These are phyloP conservation scores for Chaetothyriales sp. DNA, from an alignment of 2,329 filamentous ascomycete species.

Conservation along the genomic window DNA sequence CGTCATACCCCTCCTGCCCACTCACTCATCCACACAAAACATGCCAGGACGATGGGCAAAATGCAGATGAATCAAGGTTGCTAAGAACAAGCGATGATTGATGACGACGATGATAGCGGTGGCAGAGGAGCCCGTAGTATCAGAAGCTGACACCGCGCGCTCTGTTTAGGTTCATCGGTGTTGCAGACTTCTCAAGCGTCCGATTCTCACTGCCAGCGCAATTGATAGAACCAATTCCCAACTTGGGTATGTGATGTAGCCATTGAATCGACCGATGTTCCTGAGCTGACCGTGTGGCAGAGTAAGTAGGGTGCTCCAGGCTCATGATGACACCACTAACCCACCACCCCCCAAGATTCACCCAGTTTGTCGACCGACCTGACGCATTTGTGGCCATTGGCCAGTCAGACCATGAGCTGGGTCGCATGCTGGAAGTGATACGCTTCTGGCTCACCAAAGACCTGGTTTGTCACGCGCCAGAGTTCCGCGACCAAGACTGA, in stretches of 20 bases:
- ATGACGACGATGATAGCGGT: not conserved
- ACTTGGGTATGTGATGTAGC: constrained; percentile 45
- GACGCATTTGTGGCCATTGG: constrained; percentile 41
- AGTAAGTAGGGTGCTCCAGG: not conserved
- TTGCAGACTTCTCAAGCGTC: constrained; percentile 86
- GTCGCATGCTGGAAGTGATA: constrained; percentile 86
- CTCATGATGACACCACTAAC: not conserved
- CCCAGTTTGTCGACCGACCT: not conserved
- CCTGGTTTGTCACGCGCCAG: constrained; percentile 37
- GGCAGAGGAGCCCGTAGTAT: not conserved
- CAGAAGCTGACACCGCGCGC: not conserved
- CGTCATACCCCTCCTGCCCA: constrained; percentile 22
- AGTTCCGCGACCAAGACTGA: constrained; percentile 5
- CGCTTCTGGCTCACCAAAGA: constrained; percentile 99
- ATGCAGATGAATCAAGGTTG: not conserved
- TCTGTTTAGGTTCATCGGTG: constrained; percentile 69
- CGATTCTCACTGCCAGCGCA: constrained; percentile 93
- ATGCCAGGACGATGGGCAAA: not conserved
- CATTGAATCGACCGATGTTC: not conserved
- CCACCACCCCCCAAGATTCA: not conserved
- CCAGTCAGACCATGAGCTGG: constrained; percentile 78
- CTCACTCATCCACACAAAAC: not conserved
- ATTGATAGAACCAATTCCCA: constrained; percentile 87
- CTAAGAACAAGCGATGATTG: not conserved
- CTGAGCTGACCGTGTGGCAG: not conserved